A percentile compares a stretch with the other conserved stretches of the same genome.
Conservation (phyloP, 495 filamentous ascomycete genomes). For the Neurospora sp. region DNA sequence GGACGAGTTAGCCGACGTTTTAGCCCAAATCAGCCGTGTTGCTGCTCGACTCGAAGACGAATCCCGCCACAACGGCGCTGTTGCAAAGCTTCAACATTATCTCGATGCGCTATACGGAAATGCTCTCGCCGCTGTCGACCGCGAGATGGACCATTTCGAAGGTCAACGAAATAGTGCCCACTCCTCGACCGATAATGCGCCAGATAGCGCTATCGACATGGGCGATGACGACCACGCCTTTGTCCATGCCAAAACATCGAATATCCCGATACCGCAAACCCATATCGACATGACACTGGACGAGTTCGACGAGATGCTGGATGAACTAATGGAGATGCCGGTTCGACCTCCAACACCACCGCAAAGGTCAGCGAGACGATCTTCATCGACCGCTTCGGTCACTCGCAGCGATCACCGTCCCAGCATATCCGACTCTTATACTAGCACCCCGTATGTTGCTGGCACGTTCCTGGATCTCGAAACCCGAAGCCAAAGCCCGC, state of each 20-base stretch:
- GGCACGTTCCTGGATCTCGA: neutral
- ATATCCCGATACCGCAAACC: constrained; percentile 4
- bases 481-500: neutral
- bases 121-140: constrained; percentile 15
- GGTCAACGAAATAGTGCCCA: constrained; percentile 3
- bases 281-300: constrained; percentile 3
- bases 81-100: constrained; percentile 25
- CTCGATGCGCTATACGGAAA: constrained; percentile 23
- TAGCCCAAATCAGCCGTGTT: constrained; percentile 6
- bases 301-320: constrained; percentile 30
- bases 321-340: constrained; percentile 24
- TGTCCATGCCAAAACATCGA: constrained; percentile 2
- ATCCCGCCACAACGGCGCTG: constrained; percentile 22
- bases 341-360: constrained; percentile 28
- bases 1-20: constrained; percentile 6
- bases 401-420: neutral
- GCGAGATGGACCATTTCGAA: constrained; percentile 7
- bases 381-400: constrained; percentile 4
- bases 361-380: constrained; percentile 25
- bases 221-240: constrained; percentile 15
- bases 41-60: constrained; percentile 11
- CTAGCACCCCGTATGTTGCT: neutral
- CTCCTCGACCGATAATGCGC: constrained; percentile 25
- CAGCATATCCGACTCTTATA: constrained; percentile 1
- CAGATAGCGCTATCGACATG: constrained; percentile 36